These are phyloP conservation scores for Podospora comata DNA, from an alignment of 495 filamentous ascomycete species.

Conservation along the genomic window DNA sequence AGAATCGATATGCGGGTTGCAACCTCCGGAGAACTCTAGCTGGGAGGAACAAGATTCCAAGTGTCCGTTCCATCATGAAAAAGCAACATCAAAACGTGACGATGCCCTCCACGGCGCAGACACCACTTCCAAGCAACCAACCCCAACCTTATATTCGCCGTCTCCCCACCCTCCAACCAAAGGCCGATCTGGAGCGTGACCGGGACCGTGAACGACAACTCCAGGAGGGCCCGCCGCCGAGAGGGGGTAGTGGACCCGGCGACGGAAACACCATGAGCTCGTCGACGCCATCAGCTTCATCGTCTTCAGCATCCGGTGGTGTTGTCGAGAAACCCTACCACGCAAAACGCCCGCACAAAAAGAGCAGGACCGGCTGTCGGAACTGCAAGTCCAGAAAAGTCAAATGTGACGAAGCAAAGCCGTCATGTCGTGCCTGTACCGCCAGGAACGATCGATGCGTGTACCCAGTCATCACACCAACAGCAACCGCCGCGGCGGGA, in stretches of 20 bases:
- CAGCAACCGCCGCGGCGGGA: not conserved
- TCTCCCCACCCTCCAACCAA: not conserved
- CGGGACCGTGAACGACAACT: not conserved
- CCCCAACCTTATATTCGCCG: not conserved
- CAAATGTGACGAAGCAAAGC: constrained; percentile 51
- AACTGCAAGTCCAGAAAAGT: constrained; percentile 46
- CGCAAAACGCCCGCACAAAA: constrained; percentile 51
- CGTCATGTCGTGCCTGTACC: constrained; percentile 45
- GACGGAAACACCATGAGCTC: not conserved
- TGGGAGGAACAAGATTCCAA: not conserved
- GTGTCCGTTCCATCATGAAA: not conserved
- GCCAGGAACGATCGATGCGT: constrained; percentile 44
- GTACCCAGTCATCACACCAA: constrained; percentile 28
- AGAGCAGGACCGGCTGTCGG: constrained; percentile 51
- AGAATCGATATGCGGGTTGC: not conserved
- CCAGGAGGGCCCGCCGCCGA: not conserved
- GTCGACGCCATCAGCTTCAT: not conserved
- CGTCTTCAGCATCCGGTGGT: not conserved
- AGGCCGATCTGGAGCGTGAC: not conserved
- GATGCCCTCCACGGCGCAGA: not conserved
- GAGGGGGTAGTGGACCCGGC: not conserved
- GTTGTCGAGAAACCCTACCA: constrained; percentile 35
- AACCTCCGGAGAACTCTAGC: not conserved
- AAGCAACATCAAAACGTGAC: not conserved
- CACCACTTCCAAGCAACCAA: not conserved